Base-by-base conservation (phyloP, 768 basidiomycete species). In the Termitomyces sp. region DNA sequence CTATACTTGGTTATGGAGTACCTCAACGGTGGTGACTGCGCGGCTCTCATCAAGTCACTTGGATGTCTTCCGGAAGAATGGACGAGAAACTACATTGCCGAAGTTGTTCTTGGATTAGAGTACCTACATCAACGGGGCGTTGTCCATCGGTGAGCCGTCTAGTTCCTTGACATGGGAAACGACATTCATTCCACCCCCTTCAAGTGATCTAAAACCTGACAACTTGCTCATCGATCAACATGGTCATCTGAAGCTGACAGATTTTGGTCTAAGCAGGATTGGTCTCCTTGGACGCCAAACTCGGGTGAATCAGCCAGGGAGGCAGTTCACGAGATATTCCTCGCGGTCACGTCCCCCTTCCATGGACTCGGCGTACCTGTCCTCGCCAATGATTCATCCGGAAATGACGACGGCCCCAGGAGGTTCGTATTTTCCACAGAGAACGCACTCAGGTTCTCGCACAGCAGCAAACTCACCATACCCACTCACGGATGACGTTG, bases 1-100 rank as follows among this genome's bases (percentile, higher is more conserved):
- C 75, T 98, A 56, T 99, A 98, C 72, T 83, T 99, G 51, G 97
- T 99, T 52, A 99, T 99, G 97, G 97, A 99, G 71, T 99, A 99
- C 71, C 83, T 99, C 33, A 97, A 97, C 63, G 96, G 96, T 36
- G 97, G 97, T 6, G 97, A 99, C 67, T 98, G 97, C 65, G 97
- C 95, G 10, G 93, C 95, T 3, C 82, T 98, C 58, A 92, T 99
- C 82, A 98, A 98, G 75, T 89, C 91, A 20, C 68, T 98, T n/a
- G 97, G 95, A 5, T 87, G 82, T 20, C 74, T 99, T 13, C 91
- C 95, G 0, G 97, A 99, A 71, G 95, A 97, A 64, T 98, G 97
- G 97, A 89, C 95, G 1, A 87, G 88, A 71, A 90, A 94, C 64
- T 99, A 98, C 68, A 86, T 98, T 61, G 97, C 97, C 0, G 97